Base-by-base conservation (phyloP, 495 filamentous ascomycete species). In the Xylaria venustula region DNA sequence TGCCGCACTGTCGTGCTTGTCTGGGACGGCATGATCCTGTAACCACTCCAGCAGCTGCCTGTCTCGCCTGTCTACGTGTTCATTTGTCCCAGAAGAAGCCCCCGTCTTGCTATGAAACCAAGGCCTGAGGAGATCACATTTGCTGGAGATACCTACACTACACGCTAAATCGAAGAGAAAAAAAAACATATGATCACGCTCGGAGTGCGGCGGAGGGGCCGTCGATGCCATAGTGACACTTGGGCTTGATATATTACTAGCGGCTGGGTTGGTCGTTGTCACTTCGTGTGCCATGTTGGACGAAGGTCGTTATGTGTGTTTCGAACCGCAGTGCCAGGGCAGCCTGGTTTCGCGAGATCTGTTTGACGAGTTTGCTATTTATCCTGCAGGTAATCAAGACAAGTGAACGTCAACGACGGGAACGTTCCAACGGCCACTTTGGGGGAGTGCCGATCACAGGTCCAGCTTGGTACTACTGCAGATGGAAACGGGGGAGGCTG, bases 101-200 rank as follows among this genome's bases (percentile, higher is more conserved):
- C 51, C 48, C 45, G 37, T 59, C 30, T 34, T 7, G 3, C 57
- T 28, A 51, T 60, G 57, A 60, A 34, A 60, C 57, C 12, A 45
- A 20, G 37, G 47, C 36, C 19, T 45, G 47, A n/a, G 47, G 19
- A 45, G 57, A 60, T 60, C 36, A 37, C 19, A 34, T 34, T 45
- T 34, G 20, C 25, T 32, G 36, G 47, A 52, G 26, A 60, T 60
- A 34, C 11, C 5, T 11, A 47, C 57, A 60, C 48, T 42, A 52
- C 32, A 22, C 20, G 9, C 30, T 34, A 34, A 34, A 11, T 34
- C n/a, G 11, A 34, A 34, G 30, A 34, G 30, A 34, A 34, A 11
- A 22, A 23, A 60, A 60, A 60, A 60, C 47, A 60, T 60, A 52
- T 60, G 37, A 60, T 45, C 47, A 45, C 9, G 25, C n/a, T 59